A percentile compares a stretch with the other conserved stretches of the same genome.
Evolutionary conservation across 2,329 filamentous ascomycete genomes (phyloP).

Genomic region (Ceratocystiopsis sp.): DNA sequence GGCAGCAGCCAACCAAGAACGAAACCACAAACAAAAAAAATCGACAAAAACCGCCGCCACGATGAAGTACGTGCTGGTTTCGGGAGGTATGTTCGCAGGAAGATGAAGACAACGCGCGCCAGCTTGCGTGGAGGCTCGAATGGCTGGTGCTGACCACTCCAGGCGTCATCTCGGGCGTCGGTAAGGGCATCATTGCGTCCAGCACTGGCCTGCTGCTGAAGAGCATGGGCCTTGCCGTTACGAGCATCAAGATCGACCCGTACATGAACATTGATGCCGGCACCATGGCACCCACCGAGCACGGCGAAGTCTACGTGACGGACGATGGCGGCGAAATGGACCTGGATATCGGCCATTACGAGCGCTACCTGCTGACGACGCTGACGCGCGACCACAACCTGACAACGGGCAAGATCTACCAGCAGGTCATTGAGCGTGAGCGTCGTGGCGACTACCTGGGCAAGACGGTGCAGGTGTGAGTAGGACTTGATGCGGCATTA

Average conservation of each 20-base stretch:
- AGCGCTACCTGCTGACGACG: slow-evolving; percentile 60
- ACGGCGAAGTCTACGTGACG: slow-evolving; percentile 81
- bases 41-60: slow-evolving; percentile 5
- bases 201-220: slow-evolving; percentile 52
- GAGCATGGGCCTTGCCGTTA: slow-evolving; percentile 60
- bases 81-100: slow-evolving; percentile 8
- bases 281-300: slow-evolving; percentile 27
- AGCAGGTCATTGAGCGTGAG: slow-evolving; percentile 62
- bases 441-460: slow-evolving; percentile 63
- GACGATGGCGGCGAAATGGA: slow-evolving; percentile 59
- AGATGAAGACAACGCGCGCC: not conserved
- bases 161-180: slow-evolving; percentile 12
- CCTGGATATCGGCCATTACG: slow-evolving; percentile 41
- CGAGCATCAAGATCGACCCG: slow-evolving; percentile 32
- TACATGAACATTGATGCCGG: slow-evolving; percentile 25
- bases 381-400: slow-evolving; percentile 85
- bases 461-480: slow-evolving; percentile 51
- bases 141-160: not conserved
- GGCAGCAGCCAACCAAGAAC: not conserved
- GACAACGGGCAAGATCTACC: slow-evolving; percentile 92
- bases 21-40: not conserved
- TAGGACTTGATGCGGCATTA: too few relatives aligned
- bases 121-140: too few relatives aligned
- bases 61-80: slow-evolving; percentile 13
- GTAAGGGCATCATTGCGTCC: slow-evolving; percentile 12